Percentiles rank a stretch among this genome's conserved stretches.
These are phyloP conservation scores for Tritrichomonas musculus DNA, from an alignment of 208 protist species.

Conservation along the genomic window DNA sequence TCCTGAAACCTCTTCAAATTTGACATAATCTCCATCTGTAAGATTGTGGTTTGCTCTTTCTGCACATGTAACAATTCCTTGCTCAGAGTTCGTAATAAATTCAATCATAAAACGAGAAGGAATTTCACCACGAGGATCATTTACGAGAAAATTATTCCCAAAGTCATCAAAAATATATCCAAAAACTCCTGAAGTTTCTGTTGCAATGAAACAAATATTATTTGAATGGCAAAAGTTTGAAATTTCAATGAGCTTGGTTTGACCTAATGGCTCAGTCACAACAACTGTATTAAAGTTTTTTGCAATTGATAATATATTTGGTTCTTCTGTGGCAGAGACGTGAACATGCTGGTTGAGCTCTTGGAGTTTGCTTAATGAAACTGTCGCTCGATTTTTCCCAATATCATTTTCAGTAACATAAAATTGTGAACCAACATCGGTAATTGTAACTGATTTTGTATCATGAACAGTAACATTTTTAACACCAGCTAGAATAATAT, in stretches of 20 bases:
- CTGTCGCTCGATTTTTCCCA: conserved; percentile 62
- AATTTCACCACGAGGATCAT: conserved; percentile 50
- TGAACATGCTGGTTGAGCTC: conserved; percentile 75
- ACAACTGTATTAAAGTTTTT: not conserved
- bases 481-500: conserved; percentile 72
- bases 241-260: not conserved
- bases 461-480: conserved; percentile 71
- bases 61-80: conserved; percentile 60
- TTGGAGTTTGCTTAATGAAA: conserved; percentile 52
- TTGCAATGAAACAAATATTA: conserved; percentile 47
- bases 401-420: conserved; percentile 68
- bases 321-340: conserved; percentile 40
- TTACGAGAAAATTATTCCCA: conserved; percentile 45
- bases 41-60: conserved; percentile 60
- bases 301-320: conserved; percentile 11
- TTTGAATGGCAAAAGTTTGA: not conserved
- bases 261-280: not conserved
- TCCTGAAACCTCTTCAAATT: conserved; percentile 67
- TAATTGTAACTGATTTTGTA: conserved; percentile 45
- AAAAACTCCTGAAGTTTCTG: conserved; percentile 47
- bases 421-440: conserved; percentile 67
- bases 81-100: conserved; percentile 39
- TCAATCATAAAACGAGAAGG: conserved; percentile 43
- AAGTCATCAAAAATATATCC: conserved; percentile 53
- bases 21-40: conserved; percentile 64